phyloP scores from a whole-genome alignment of 352 stramenopile species.

The Phytophthora quininea region DNA sequence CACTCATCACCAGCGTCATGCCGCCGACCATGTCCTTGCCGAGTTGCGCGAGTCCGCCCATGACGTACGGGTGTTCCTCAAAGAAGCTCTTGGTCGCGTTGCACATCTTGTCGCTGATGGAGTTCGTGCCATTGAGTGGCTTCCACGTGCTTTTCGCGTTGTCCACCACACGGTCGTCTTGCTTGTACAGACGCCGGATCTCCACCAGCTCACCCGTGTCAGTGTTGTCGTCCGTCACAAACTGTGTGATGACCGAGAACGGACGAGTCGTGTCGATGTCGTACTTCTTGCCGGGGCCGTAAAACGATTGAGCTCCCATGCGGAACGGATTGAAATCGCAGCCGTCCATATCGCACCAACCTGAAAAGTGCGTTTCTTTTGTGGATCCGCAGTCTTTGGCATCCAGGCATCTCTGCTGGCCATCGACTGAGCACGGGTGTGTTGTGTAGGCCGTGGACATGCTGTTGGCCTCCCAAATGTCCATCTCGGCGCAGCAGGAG shows the following conservation, averaged over 20 bases:
- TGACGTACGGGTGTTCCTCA: conserved; percentile 36
- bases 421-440: conserved; percentile 38
- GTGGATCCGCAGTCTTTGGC: conserved; percentile 39
- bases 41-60: conserved; percentile 43
- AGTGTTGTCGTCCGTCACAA: conserved; percentile 52
- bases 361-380: conserved; percentile 37
- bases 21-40: conserved; percentile 43
- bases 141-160: conserved; percentile 33
- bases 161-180: conserved; percentile 38
- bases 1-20: conserved; percentile 58
- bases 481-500: conserved; percentile 57
- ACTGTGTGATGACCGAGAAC: conserved; percentile 67
- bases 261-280: conserved; percentile 48
- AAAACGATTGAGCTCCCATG: conserved; percentile 54
- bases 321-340: conserved; percentile 62
- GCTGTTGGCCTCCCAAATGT: conserved; percentile 57
- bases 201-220: conserved; percentile 46
- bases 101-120: conserved; percentile 47
- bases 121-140: conserved; percentile 17
- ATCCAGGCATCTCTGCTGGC: conserved; percentile 29
- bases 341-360: conserved; percentile 59
- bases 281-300: conserved; percentile 42
- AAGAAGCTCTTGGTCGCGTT: conserved; percentile 42
- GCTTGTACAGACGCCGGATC: conserved; percentile 59
- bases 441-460: conserved; percentile 40